phyloP scores from a whole-genome alignment of 2,329 filamentous ascomycete species.

The Cryphonectria parasitica region DNA sequence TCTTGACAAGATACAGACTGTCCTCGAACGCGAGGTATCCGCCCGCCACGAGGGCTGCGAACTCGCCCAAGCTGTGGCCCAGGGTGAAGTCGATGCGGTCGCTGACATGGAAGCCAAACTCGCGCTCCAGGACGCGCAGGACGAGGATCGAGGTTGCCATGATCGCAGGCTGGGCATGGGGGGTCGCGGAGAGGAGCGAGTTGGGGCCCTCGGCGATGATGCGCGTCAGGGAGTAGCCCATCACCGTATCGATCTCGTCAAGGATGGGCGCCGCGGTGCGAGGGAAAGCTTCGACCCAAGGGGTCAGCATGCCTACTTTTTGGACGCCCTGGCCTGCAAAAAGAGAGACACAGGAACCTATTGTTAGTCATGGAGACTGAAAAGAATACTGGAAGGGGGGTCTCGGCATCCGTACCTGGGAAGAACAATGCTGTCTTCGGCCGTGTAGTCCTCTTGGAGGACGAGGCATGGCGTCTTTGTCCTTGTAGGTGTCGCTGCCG shows the following conservation, averaged over 20 bases:
- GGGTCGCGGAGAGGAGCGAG: constrained; percentile 75
- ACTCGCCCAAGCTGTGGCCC: constrained; percentile 91
- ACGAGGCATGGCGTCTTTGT: constrained; percentile 22
- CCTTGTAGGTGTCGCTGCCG: background rate
- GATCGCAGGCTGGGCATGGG: constrained; percentile 91
- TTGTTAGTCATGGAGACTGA: constrained; percentile 10
- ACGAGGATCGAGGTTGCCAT: constrained; percentile 95
- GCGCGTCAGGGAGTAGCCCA: constrained; percentile 74
- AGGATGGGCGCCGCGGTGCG: constrained; percentile 74
- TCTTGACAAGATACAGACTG: constrained; percentile 75
- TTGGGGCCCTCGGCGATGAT: constrained; percentile 83
- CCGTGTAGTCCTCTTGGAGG: constrained; percentile 29
- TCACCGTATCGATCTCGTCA: constrained; percentile 80
- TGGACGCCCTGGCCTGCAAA: constrained; percentile 81
- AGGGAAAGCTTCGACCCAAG: constrained; percentile 88
- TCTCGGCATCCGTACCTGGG: constrained; percentile 49
- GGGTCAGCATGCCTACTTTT: constrained; percentile 81
- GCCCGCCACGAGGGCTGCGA: constrained; percentile 84
- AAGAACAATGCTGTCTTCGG: constrained; percentile 64
- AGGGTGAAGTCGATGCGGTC: constrained; percentile 80
- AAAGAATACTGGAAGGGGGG: background rate
- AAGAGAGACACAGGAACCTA: background rate
- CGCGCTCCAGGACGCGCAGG: constrained; percentile 80
- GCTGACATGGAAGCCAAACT: constrained; percentile 75
- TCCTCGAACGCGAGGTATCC: constrained; percentile 80